These are phyloP conservation scores for Clitocybe nebularis DNA, from an alignment of 1,284 basidiomycete species.

Conservation along the genomic window DNA sequence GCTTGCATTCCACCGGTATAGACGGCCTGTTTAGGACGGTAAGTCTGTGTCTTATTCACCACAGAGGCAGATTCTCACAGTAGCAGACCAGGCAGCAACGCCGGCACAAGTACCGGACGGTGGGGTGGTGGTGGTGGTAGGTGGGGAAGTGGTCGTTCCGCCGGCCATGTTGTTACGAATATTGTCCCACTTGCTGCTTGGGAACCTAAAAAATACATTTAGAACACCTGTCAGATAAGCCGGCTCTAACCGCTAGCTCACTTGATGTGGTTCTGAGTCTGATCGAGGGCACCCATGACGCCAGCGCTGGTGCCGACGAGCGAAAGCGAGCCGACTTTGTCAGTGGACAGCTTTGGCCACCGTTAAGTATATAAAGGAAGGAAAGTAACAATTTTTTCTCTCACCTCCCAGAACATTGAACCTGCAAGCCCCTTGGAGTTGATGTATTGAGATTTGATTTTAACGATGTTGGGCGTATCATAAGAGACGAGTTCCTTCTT, in stretches of 20 bases:
- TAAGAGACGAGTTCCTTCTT: slow-evolving; percentile 72
- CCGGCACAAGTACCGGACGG: slow-evolving; percentile 40
- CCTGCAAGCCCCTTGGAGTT: slow-evolving; percentile 61
- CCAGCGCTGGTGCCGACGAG: slow-evolving; percentile 48
- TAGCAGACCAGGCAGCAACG: slow-evolving; percentile 48
- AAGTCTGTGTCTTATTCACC: background rate
- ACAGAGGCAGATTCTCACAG: slow-evolving; percentile 22
- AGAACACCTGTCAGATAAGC: background rate
- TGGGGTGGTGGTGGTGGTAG: slow-evolving; percentile 21
- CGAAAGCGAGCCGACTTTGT: slow-evolving; percentile 54
- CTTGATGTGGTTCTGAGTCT: slow-evolving; percentile 68
- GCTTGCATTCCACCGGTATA: slow-evolving; percentile 49
- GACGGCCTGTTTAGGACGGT: slow-evolving; percentile 24
- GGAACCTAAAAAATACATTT: slow-evolving; percentile 41
- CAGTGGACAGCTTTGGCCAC: slow-evolving; percentile 60
- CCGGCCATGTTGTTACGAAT: slow-evolving; percentile 58
- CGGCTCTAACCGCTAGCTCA: slow-evolving; percentile 16
- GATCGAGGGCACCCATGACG: slow-evolving; percentile 53
- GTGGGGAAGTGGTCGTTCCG: slow-evolving; percentile 22
- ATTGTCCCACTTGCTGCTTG: slow-evolving; percentile 68
- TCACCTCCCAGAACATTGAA: slow-evolving; percentile 81
- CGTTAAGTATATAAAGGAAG: too few relatives aligned
- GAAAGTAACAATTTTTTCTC: slow-evolving; percentile 23
- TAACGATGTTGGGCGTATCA: slow-evolving; percentile 74
- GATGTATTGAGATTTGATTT: slow-evolving; percentile 77